Percentiles rank a stretch among this genome's conserved stretches.
phyloP scores from a whole-genome alignment of 179 eudicot species.

The Kewa caespitosa region DNA sequence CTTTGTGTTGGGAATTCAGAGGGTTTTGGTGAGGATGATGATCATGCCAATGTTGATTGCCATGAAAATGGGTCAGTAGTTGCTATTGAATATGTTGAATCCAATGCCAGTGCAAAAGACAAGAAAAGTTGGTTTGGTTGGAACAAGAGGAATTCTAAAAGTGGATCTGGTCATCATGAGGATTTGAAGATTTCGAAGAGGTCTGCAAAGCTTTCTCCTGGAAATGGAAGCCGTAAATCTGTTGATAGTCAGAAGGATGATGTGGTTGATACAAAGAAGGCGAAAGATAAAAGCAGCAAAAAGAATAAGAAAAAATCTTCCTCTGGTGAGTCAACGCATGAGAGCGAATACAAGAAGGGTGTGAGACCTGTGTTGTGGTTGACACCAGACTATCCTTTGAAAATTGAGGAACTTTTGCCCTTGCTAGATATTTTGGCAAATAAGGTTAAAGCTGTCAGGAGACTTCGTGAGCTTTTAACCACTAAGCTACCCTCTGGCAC shows the following conservation, averaged over 20 bases:
- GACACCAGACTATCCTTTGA: constrained; percentile 85
- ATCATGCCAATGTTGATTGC: constrained; percentile 41
- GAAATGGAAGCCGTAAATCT: constrained; percentile 39
- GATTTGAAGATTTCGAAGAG: constrained; percentile 64
- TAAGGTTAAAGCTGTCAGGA: constrained; percentile 88
- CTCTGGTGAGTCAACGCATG: constrained; percentile 56
- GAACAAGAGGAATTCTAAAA: constrained; percentile 68
- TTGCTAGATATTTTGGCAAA: constrained; percentile 90
- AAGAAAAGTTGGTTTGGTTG: constrained; percentile 90
- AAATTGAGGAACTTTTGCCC: constrained; percentile 85
- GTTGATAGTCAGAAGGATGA: constrained; percentile 57
- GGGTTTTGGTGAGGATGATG: constrained; percentile 59
- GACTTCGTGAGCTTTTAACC: constrained; percentile 89
- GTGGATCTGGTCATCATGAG: constrained; percentile 50
- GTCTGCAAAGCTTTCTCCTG: constrained; percentile 61
- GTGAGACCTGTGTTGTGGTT: constrained; percentile 89
- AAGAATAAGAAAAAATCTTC: constrained; percentile 80
- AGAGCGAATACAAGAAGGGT: constrained; percentile 92
- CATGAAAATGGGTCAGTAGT: constrained; percentile 44
- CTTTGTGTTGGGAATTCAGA: constrained; percentile 66
- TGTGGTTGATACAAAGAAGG: constrained; percentile 45
- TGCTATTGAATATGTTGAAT: constrained; percentile 46
- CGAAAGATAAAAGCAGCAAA: constrained; percentile 65
- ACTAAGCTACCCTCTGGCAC: constrained; percentile 89
- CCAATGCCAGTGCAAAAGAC: constrained; percentile 55